Percentiles rank a stretch among this genome's conserved stretches.
These are phyloP conservation scores for Umbelopsis vinacea DNA, from an alignment of 192 early-diverging fungal genomes.

Conservation along the genomic window DNA sequence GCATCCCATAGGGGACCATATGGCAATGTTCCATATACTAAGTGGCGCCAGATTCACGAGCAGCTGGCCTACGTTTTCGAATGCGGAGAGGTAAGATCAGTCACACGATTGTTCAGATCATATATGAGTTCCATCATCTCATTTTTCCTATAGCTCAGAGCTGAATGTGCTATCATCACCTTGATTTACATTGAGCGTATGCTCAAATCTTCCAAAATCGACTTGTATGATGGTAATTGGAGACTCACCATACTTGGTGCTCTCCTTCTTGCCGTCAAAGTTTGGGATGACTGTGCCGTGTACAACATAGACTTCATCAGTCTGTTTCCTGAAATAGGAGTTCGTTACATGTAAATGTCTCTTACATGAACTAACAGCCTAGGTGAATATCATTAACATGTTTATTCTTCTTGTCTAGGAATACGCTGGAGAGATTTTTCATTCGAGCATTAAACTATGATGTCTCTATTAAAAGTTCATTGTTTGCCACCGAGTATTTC, in stretches of 20 bases:
- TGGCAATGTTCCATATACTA: constrained; percentile 16
- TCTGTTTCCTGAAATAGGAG: constrained; percentile 73
- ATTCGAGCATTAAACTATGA: constrained; percentile 66
- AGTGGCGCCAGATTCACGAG: constrained; percentile 38
- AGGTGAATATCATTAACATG: too few relatives aligned
- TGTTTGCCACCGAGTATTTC: constrained; percentile 70
- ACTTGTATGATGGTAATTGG: constrained; percentile 60
- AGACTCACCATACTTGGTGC: constrained; percentile 58
- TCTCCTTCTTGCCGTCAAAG: constrained; percentile 77
- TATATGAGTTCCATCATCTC: neutral
- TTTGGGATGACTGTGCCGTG: constrained; percentile 88
- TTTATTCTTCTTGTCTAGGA: constrained; percentile 44
- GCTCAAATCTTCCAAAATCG: constrained; percentile 60
- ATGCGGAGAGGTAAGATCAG: constrained; percentile 33
- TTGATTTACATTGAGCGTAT: constrained; percentile 72
- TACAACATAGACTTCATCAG: constrained; percentile 83
- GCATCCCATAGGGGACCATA: neutral
- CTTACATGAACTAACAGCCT: too few relatives aligned
- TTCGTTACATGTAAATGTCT: constrained; percentile 65
- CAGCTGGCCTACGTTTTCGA: constrained; percentile 41
- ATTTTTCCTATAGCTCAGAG: constrained; percentile 26
- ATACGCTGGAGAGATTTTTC: constrained; percentile 69
- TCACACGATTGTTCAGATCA: neutral
- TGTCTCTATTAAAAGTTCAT: constrained; percentile 67
- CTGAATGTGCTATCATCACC: constrained; percentile 42